Evolutionary conservation across 768 basidiomycete genomes (phyloP).

Genomic region (Fistulinella prunicolor): DNA sequence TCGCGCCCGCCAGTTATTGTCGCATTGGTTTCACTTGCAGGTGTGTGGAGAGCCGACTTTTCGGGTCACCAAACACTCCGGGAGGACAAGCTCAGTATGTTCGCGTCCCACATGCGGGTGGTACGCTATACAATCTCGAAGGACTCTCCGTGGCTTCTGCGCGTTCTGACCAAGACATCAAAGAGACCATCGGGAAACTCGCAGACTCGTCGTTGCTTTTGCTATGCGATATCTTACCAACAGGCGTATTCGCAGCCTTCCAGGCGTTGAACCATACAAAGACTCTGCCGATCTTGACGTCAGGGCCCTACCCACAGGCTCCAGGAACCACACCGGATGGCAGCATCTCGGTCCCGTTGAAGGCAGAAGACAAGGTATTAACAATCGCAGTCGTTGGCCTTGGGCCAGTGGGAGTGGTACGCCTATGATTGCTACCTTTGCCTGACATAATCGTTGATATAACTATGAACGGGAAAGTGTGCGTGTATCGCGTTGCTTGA

Average conservation of each 20-base stretch:
- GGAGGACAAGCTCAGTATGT: constrained; percentile 81
- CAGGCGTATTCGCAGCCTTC: constrained; percentile 71
- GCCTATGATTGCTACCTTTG: constrained; percentile 9
- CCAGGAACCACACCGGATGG: constrained; percentile 4
- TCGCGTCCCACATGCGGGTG: constrained; percentile 76
- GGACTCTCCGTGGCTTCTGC: constrained; percentile 34
- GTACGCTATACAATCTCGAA: constrained; percentile 66
- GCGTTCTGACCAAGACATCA: constrained; percentile 27
- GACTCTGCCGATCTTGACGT: constrained; percentile 55
- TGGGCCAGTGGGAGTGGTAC: constrained; percentile 73
- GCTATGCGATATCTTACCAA: constrained; percentile 77
- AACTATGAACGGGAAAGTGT: constrained; percentile 39
- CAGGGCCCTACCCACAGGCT: constrained; percentile 54
- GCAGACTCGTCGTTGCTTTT: constrained; percentile 67
- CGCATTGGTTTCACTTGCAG: constrained; percentile 71
- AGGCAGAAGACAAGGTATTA: constrained; percentile 47
- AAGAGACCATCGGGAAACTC: constrained; percentile 40
- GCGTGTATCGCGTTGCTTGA: constrained; percentile 64
- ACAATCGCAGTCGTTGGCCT: constrained; percentile 70
- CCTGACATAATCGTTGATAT: not conserved
- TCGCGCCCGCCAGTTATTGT: constrained; percentile 49
- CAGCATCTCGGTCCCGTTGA: constrained; percentile 27
- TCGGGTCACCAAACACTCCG: constrained; percentile 63
- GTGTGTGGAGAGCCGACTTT: constrained; percentile 57
- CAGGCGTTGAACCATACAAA: constrained; percentile 76